Conservation (phyloP, 2,329 filamentous ascomycete genomes). For the Fusarium palustre region DNA sequence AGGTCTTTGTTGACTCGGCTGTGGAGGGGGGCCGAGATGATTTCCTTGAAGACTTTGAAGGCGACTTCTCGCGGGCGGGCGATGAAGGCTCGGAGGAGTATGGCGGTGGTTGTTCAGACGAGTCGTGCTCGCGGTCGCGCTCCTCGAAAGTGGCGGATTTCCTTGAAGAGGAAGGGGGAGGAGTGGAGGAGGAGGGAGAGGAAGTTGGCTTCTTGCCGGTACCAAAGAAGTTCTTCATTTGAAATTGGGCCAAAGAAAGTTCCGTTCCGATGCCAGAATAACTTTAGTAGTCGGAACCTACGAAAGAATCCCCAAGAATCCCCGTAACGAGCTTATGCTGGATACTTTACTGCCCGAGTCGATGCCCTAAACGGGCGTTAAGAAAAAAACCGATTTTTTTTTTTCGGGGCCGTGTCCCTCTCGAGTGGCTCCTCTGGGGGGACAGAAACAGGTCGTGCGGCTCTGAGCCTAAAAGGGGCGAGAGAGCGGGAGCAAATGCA, state of each 20-base stretch:
- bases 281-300: constrained; percentile 20
- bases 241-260: constrained; percentile 44
- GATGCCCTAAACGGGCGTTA: constrained; percentile 52
- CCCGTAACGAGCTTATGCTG: constrained; percentile 57
- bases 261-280: constrained; percentile 28
- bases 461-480: constrained; percentile 39
- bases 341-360: constrained; percentile 51
- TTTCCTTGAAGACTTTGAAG: constrained; percentile 50
- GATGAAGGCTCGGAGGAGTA: constrained; percentile 53
- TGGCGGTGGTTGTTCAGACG: constrained; percentile 50
- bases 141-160: constrained; percentile 55
- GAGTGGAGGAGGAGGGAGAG: constrained; percentile 22
- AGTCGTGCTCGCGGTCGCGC: constrained; percentile 50
- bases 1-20: constrained; percentile 49
- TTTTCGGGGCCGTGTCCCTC: constrained; percentile 44
- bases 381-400: constrained; percentile 46
- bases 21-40: constrained; percentile 50
- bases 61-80: constrained; percentile 54
- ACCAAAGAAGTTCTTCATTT: constrained; percentile 66
- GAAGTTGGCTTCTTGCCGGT: constrained; percentile 56
- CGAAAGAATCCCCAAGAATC: constrained; percentile 48
- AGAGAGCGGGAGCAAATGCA: constrained; percentile 2
- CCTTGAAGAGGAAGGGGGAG: constrained; percentile 50
- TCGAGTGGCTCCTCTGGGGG: constrained; percentile 35
- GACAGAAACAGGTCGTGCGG: constrained; percentile 34